Evolutionary conservation across 2,329 filamentous ascomycete genomes (phyloP), one percentile per base, ranked within the genome.

Genomic region (Aureobasidium sp.): DNA sequence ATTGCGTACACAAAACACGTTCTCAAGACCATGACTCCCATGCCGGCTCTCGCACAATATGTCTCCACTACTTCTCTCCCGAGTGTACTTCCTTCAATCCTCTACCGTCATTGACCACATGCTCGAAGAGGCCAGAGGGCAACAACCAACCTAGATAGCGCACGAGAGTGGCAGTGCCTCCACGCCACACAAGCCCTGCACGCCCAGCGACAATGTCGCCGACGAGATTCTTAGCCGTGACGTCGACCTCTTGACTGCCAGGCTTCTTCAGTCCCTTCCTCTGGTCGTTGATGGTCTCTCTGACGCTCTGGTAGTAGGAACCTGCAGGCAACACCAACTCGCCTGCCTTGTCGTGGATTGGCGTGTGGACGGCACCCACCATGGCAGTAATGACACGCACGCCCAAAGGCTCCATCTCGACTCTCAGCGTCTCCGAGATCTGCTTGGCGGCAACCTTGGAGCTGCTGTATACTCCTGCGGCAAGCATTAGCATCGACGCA

Each of bases 341-440:
- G 9, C 41, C 41, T 25, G 39, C 54, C 16, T 37, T 47, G 8
- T 21, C 41, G 21, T 47, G 41, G 21, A 59, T 47, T 6, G 39
- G 41, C 4, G 54, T 59, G n/a, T 59, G 21, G 11, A 48, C 54
- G 21, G 27, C 27, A 13, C 54, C 39, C 10, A 47, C 54, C 39
- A 59, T 25, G 42, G 27, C 41, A 8, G 54, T 62, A 1, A 68
- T 50, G 37, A 69, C 67, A n/a, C 27, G 63, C 21, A 72, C 62
- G 8, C 62, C 67, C 55, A 72, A 69, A 5, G 70, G 70, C 34
- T 59, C 62, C 27, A 73, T 49, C 54, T 73, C 70, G 3, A 70
- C 37, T 13, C 70, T 63, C 66, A 72, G 63, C 0, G 63, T 64
- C 32, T 68, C 64, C 30, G 61, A 67, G 45, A 71, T 62, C 21